phyloP scores from a whole-genome alignment of 78 protist genomes.

The Pelomyxa schiedti region DNA sequence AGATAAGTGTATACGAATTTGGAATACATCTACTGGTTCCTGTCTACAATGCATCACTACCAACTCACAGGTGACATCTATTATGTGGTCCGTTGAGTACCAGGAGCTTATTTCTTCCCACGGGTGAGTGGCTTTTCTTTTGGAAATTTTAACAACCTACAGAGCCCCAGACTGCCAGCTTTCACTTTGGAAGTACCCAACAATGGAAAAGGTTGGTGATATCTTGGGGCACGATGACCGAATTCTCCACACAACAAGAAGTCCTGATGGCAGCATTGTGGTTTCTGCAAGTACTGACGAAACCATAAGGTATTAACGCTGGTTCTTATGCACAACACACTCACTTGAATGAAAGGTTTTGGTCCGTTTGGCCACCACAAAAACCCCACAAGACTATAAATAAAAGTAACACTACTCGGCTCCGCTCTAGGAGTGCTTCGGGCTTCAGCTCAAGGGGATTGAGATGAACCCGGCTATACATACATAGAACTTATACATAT shows the following conservation, averaged over 20 bases:
- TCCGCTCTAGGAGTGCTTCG: too few species aligned
- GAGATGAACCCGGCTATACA: too few species aligned
- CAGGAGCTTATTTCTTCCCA: slow-evolving; percentile 95
- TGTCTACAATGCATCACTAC: slow-evolving; percentile 80
- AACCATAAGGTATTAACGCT: slow-evolving; percentile 97
- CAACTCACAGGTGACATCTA: slow-evolving; percentile 86
- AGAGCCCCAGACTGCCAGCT: too few species aligned
- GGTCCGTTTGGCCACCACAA: too few species aligned
- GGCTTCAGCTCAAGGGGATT: too few species aligned
- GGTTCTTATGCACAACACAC: too few species aligned
- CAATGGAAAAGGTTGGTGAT: slow-evolving; percentile 84
- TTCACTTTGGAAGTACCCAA: slow-evolving; percentile 96
- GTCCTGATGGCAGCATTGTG: slow-evolving; percentile 95
- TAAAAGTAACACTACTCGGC: too few species aligned
- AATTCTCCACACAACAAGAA: slow-evolving; percentile 88
- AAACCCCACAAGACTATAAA: too few species aligned
- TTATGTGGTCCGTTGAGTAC: slow-evolving; percentile 80
- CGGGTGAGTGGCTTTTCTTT: too few species aligned
- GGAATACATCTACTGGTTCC: slow-evolving; percentile 88
- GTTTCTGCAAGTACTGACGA: slow-evolving; percentile 96
- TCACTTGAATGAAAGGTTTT: too few species aligned
- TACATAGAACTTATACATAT: too few species aligned
- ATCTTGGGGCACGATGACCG: slow-evolving; percentile 93
- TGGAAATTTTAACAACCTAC: too few species aligned
- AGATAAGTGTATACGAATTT: slow-evolving; percentile 91